These are phyloP conservation scores for Solanum virginianum DNA, from an alignment of 257 asterid genomes.

Conservation along the genomic window DNA sequence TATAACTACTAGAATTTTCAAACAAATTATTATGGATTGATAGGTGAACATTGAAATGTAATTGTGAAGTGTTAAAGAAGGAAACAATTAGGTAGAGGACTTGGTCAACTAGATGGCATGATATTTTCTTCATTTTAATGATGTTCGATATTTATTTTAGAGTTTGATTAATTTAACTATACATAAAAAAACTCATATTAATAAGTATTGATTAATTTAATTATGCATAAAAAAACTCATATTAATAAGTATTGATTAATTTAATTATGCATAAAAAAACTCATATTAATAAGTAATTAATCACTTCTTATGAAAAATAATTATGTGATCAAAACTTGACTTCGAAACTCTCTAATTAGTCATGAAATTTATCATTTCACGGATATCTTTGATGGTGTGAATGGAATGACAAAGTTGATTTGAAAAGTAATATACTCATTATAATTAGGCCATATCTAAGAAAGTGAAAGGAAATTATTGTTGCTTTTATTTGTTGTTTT, in stretches of 20 bases:
- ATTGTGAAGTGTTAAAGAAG: not conserved
- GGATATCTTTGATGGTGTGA: not conserved
- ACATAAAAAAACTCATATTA: fast-evolving
- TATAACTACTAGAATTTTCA: not conserved
- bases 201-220: no score
- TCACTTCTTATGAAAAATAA: not conserved
- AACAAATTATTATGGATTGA: not conserved
- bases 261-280: no score
- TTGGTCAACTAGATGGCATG: not conserved
- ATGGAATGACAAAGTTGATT: not conserved
- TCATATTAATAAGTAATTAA: not conserved
- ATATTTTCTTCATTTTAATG: not conserved
- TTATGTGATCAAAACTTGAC: not conserved
- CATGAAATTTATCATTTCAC: not conserved
- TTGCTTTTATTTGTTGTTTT: not conserved
- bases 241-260: no score
- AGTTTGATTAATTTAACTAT: fast-evolving
- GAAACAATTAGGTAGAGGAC: not conserved
- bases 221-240: no score
- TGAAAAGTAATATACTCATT: not conserved
- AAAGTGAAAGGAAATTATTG: not conserved
- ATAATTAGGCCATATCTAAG: not conserved
- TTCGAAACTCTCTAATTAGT: not conserved
- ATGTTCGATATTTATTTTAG: not conserved
- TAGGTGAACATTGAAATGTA: not conserved